Base-by-base conservation (phyloP, 2,329 filamentous ascomycete genomes). In the Leptodontidium sp. region DNA sequence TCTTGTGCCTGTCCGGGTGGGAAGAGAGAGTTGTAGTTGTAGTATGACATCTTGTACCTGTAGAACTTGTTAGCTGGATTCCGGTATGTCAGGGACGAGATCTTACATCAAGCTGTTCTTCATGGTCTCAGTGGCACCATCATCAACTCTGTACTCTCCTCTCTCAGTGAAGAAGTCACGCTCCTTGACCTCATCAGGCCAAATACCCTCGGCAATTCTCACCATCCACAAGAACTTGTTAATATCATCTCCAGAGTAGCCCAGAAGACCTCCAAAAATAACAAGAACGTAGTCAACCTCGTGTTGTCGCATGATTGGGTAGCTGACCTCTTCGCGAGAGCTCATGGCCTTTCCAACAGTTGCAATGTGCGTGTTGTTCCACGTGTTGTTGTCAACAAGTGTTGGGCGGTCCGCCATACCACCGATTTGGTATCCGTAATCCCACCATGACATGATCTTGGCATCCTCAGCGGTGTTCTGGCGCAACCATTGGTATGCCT, bases 161-260 rank as follows among this genome's bases (percentile, higher is more conserved):
- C 94, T 90, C 4, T 90, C 78, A 7, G 96, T 99, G 83, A 99
- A 99, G 84, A 95, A 99, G 77, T 95, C 91, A 72, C 96, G 92
- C 84, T 99, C 96, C 84, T 94, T 97, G 75, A 99, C 91, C 86
- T 99, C 95, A 74, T 98, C 94, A n/a, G 96, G 96, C 96, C 96
- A 99, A 82, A 99, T 98, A 73, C 96, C 96, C 82, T 99, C 96
- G 49, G 96, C 96, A 78, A 99, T 99, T 79, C 96, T 90, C 68
- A 99, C 94, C 97, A 99, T 99, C 96, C 96, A 99, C 75, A 99
- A 85, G 86, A 99, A 99, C 84, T 99, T 99, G 86, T 99, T 99
- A 84, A 99, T 97, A 78, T 99, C 96, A 76, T 99, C 96, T 72
- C 96, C 96, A 63, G 94, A 98, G 84, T 99, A 99, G 66, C 97